phyloP scores from a whole-genome alignment of 345 rosid species.

The Gossypium ekmanianum region DNA sequence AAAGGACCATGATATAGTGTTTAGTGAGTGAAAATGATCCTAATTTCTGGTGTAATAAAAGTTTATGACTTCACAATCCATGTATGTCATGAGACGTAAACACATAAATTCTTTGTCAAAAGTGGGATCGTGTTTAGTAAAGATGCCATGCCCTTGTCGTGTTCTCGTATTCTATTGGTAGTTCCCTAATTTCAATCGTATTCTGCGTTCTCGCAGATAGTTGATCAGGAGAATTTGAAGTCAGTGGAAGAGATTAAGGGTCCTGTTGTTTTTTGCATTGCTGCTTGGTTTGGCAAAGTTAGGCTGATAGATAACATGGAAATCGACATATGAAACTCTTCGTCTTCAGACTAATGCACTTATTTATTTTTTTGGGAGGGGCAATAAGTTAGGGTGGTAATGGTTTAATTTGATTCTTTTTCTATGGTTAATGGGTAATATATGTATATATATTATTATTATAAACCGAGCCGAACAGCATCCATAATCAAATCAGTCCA shows the following conservation, averaged over 20 bases:
- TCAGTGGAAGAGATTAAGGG: conserved; percentile 49
- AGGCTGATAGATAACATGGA: conserved; percentile 82
- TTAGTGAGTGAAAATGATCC: background rate
- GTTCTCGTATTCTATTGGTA: too few relatives aligned
- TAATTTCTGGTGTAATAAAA: too few relatives aligned
- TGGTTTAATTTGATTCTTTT: background rate
- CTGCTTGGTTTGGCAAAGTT: conserved; percentile 82
- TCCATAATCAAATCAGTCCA: background rate
- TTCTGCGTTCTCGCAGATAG: conserved; percentile 36
- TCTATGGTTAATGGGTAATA: too few relatives aligned
- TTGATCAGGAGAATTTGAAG: conserved; percentile 63
- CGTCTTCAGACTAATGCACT: background rate
- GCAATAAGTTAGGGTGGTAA: background rate
- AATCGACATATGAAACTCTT: conserved; percentile 29
- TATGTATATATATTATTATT: too few relatives aligned
- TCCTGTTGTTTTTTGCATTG: conserved; percentile 65
- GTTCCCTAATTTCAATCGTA: too few relatives aligned
- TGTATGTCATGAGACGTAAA: too few relatives aligned
- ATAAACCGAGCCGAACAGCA: background rate
- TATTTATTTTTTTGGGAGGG: background rate
- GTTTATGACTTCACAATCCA: too few relatives aligned
- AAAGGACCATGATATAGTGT: background rate
- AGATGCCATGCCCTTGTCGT: too few relatives aligned
- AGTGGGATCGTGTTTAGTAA: too few relatives aligned
- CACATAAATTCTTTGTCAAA: too few relatives aligned